phyloP scores from a whole-genome alignment of 306 rosid species.

The Sphenostylis stenocarpa region DNA sequence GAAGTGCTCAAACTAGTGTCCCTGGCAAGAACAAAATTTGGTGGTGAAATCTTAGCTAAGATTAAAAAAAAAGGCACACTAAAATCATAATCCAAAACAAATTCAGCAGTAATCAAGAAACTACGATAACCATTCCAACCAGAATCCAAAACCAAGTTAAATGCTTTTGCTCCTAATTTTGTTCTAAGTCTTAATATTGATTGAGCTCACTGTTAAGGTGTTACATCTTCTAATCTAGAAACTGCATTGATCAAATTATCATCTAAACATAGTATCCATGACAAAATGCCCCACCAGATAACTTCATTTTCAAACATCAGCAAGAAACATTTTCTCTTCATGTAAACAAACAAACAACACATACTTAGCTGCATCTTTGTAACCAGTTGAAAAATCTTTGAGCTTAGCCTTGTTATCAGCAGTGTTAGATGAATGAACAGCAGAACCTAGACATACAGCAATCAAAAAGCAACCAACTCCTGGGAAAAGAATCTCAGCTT shows the following conservation, averaged over 20 bases:
- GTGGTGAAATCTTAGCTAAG: background rate
- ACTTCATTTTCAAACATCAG: background rate
- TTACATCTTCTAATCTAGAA: background rate
- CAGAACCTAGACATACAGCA: slow-evolving; percentile 84
- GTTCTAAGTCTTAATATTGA: background rate
- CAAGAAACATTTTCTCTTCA: background rate
- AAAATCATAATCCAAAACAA: background rate
- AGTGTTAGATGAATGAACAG: slow-evolving; percentile 84
- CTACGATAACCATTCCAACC: slow-evolving; percentile 8
- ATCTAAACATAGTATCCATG: too few species aligned
- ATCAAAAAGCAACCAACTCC: slow-evolving; percentile 91
- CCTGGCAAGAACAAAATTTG: slow-evolving; percentile 39
- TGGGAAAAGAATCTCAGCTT: slow-evolving; percentile 82
- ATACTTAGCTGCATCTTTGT: slow-evolving; percentile 45
- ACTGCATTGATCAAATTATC: background rate
- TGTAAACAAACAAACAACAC: slow-evolving; percentile 35
- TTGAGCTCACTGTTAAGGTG: background rate
- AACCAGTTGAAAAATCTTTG: slow-evolving; percentile 29
- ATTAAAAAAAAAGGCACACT: background rate
- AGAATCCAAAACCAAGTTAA: slow-evolving; percentile 21
- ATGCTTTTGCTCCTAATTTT: background rate
- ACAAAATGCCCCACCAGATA: background rate
- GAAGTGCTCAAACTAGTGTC: slow-evolving; percentile 22
- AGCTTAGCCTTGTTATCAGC: slow-evolving; percentile 81
- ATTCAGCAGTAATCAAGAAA: slow-evolving; percentile 11